phyloP scores from a whole-genome alignment of 257 asterid species.

The Euphrasia confusa region DNA sequence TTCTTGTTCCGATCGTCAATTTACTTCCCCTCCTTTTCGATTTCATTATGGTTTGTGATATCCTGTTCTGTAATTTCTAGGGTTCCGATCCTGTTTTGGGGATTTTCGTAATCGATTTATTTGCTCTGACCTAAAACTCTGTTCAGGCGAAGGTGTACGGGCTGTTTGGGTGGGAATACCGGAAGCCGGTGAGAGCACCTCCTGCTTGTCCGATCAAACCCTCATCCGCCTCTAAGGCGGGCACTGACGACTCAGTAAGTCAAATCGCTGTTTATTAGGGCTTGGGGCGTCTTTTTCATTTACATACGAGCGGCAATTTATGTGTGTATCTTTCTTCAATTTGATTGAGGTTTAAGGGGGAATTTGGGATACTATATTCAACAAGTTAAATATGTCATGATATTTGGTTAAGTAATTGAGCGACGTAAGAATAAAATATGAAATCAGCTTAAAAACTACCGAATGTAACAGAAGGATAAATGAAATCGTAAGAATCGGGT shows the following conservation, averaged over 20 bases:
- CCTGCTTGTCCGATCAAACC: constrained; percentile 88
- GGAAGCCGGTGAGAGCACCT: constrained; percentile 77
- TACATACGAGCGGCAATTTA: neutral
- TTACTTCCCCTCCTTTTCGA: constrained; percentile 73
- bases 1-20: constrained; percentile 90
- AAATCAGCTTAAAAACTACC: too few species aligned
- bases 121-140: constrained; percentile 14
- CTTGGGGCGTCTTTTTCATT: neutral
- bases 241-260: constrained; percentile 59
- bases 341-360: neutral
- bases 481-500: too few species aligned
- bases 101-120: neutral
- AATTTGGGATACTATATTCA: neutral
- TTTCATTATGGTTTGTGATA: constrained; percentile 57
- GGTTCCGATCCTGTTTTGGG: constrained; percentile 12
- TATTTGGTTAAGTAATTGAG: too few species aligned
- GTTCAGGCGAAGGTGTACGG: constrained; percentile 72
- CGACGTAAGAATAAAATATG: too few species aligned
- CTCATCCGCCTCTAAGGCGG: constrained; percentile 44
- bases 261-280: constrained; percentile 15
- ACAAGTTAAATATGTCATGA: neutral
- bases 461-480: too few species aligned
- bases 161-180: constrained; percentile 81
- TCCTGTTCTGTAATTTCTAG: constrained; percentile 11
- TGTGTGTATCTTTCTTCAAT: neutral